Percentiles rank a stretch among this genome's conserved stretches.
Evolutionary conservation across 228 moss, liverwort and hornwort species (phyloP).

Genomic region (Sphagnum magellanicum): DNA sequence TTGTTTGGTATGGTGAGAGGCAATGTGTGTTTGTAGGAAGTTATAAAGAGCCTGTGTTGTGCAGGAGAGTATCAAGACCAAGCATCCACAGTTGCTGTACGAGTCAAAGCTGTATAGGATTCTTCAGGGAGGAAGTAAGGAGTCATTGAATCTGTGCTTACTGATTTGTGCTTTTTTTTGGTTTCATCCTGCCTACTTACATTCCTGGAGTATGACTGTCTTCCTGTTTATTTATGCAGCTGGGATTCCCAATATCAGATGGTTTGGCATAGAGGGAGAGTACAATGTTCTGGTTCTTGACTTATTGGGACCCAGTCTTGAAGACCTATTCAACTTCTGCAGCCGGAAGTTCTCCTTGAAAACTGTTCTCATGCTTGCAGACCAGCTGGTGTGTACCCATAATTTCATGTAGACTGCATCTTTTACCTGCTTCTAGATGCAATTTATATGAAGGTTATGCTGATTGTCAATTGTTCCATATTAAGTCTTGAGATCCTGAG

Average conservation of each 20-base stretch:
- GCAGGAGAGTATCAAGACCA: conserved; percentile 65
- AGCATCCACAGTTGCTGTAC: conserved; percentile 92
- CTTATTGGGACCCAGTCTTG: conserved; percentile 95
- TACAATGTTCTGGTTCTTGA: conserved; percentile 96
- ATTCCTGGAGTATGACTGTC: not conserved
- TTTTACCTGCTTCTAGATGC: too few species aligned
- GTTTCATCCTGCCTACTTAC: not conserved
- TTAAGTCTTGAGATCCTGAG: too few species aligned
- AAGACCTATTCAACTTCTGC: conserved; percentile 98
- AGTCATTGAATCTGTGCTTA: not conserved
- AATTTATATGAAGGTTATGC: too few species aligned
- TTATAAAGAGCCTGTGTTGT: not conserved
- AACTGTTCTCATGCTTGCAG: conserved; percentile 98
- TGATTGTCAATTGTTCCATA: too few species aligned
- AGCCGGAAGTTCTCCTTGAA: conserved; percentile 93
- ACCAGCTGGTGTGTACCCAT: conserved; percentile 65
- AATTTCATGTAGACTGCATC: too few species aligned
- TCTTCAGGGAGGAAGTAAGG: conserved; percentile 98
- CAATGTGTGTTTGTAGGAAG: too few species aligned
- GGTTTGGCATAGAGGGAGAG: conserved; percentile 97
- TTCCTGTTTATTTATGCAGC: conserved; percentile 36
- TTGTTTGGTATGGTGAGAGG: too few species aligned
- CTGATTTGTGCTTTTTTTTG: not conserved
- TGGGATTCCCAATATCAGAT: conserved; percentile 96
- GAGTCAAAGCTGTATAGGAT: conserved; percentile 96